phyloP scores from a whole-genome alignment of 2,329 filamentous ascomycete species.

The Epichloe glyceriae region DNA sequence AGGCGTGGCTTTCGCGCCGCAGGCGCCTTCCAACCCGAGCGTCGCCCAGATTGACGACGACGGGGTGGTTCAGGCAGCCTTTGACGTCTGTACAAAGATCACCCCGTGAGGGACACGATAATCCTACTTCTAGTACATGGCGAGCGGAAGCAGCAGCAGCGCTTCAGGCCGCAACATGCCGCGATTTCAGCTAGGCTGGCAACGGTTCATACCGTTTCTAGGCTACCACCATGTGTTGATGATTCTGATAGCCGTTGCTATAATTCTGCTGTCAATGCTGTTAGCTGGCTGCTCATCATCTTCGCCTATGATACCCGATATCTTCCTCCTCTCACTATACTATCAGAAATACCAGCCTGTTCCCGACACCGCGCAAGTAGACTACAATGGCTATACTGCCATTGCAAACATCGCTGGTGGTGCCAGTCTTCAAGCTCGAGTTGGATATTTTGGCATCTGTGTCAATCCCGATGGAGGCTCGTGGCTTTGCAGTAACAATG shows the following conservation, averaged over 20 bases:
- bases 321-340: conserved; percentile 97
- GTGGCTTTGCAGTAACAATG: conserved; percentile 95
- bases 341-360: conserved; percentile 76
- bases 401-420: conserved; percentile 82
- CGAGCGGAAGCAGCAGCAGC: conserved; percentile 13
- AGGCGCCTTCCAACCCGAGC: conserved; percentile 3
- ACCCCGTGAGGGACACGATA: not conserved
- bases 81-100: not conserved
- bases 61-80: not conserved
- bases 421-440: conserved; percentile 75
- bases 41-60: conserved; percentile 1
- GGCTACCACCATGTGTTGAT: conserved; percentile 83
- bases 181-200: conserved; percentile 35
- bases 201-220: conserved; percentile 56
- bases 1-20: not conserved
- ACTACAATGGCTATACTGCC: conserved; percentile 73
- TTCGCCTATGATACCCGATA: conserved; percentile 84
- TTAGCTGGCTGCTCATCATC: conserved; percentile 94
- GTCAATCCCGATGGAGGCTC: conserved; percentile 80
- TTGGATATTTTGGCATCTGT: conserved; percentile 97
- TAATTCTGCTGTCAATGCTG: conserved; percentile 84
- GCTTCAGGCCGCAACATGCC: conserved; percentile 15
- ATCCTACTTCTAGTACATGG: conserved; percentile 1
- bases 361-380: conserved; percentile 77
- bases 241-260: conserved; percentile 86